These are phyloP conservation scores for Kuraishia floccosa DNA, from an alignment of 805 yeast genomes.

Conservation along the genomic window DNA sequence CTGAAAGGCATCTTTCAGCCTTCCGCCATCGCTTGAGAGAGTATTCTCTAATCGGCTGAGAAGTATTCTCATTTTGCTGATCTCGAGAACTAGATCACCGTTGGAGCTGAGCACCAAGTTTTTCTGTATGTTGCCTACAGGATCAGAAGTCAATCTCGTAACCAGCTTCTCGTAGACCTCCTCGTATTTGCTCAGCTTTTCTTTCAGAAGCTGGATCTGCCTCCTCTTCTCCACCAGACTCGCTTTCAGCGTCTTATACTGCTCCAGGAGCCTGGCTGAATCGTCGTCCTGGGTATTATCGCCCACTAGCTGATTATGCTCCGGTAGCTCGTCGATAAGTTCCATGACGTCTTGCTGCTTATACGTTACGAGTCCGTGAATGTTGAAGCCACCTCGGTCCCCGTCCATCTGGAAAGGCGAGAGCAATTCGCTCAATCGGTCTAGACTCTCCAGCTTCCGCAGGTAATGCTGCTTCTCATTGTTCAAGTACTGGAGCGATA, in stretches of 20 bases:
- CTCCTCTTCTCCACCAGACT: constrained; percentile 7
- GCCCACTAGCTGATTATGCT: constrained; percentile 8
- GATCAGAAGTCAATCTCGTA: constrained; percentile 1
- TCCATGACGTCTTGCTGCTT: constrained; percentile 12
- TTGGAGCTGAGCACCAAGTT: constrained; percentile 11
- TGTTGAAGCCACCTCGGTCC: constrained; percentile 6
- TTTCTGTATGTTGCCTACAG: constrained; percentile 7
- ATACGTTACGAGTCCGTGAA: constrained; percentile 12
- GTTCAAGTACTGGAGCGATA: constrained; percentile 15
- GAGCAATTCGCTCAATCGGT: constrained; percentile 15
- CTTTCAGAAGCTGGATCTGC: constrained; percentile 6
- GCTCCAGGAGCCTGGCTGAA: not conserved
- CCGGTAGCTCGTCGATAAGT: constrained; percentile 18
- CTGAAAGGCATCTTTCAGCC: no score
- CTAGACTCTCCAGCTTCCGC: constrained; percentile 9
- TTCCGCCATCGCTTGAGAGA: constrained; percentile 2
- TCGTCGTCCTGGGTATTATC: constrained; percentile 4
- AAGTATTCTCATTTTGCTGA: constrained; percentile 9
- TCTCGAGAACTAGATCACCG: constrained; percentile 9
- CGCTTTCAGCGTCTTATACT: constrained; percentile 10
- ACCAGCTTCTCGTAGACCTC: constrained; percentile 4
- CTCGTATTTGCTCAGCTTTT: constrained; percentile 9
- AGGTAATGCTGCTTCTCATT: constrained; percentile 9
- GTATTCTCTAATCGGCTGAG: constrained; percentile 7
- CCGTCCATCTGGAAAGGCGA: constrained; percentile 13